These are phyloP conservation scores for Erigeron canadensis DNA, from an alignment of 129 eudicot genomes.

Conservation along the genomic window DNA sequence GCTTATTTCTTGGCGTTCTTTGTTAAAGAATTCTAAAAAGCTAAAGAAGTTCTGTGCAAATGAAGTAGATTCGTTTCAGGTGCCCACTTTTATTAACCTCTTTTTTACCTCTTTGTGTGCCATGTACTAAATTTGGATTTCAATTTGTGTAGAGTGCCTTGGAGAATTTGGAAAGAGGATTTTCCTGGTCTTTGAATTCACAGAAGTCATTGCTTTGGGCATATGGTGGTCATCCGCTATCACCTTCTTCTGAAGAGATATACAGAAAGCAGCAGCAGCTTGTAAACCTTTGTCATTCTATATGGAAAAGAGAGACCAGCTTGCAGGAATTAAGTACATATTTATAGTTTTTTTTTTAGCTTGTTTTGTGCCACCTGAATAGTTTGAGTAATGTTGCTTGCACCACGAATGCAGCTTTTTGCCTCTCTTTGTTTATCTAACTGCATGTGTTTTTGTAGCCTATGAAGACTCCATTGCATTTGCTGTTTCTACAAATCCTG, in stretches of 20 bases:
- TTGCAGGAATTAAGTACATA: constrained; percentile 41
- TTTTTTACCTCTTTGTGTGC: not conserved
- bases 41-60: constrained; percentile 48
- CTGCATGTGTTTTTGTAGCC: constrained; percentile 30
- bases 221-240: constrained; percentile 89
- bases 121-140: not conserved
- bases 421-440: not conserved
- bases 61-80: constrained; percentile 65
- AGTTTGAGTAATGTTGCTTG: not conserved
- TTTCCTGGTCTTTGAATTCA: constrained; percentile 49
- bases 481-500: constrained; percentile 51
- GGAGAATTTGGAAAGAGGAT: constrained; percentile 35
- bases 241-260: constrained; percentile 60
- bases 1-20: constrained; percentile 61
- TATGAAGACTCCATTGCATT: constrained; percentile 32
- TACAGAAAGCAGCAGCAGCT: constrained; percentile 55
- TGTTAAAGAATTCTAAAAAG: constrained; percentile 48
- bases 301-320: constrained; percentile 53
- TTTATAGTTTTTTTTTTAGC: not conserved
- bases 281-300: constrained; percentile 37
- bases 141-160: constrained; percentile 43
- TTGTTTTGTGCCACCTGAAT: not conserved
- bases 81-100: constrained; percentile 23
- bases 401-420: not conserved
- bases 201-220: constrained; percentile 80